These are phyloP conservation scores for Leishmania major DNA, from an alignment of 208 protist genomes.

Conservation along the genomic window DNA sequence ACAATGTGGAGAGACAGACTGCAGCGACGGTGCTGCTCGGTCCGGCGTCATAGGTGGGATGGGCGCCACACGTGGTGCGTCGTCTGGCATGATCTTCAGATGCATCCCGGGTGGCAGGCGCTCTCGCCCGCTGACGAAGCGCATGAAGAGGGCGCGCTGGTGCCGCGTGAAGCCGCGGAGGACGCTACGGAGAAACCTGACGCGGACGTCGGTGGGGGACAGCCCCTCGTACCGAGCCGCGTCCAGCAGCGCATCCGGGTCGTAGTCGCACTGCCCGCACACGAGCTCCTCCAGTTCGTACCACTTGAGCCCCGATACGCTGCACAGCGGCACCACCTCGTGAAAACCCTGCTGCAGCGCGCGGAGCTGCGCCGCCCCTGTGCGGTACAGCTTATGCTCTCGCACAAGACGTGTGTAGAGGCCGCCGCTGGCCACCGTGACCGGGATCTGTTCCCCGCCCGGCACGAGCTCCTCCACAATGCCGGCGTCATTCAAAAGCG, in stretches of 20 bases:
- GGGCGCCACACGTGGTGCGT: constrained; percentile 1
- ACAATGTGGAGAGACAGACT: neutral
- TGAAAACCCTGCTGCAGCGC: constrained; percentile 88
- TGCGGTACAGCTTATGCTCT: constrained; percentile 54
- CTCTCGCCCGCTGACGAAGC: constrained; percentile 92
- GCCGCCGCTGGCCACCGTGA: constrained; percentile 59
- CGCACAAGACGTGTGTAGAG: constrained; percentile 67
- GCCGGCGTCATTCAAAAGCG: constrained; percentile 53
- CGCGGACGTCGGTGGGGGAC: constrained; percentile 45
- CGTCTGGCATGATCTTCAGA: constrained; percentile 84
- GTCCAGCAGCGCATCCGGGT: constrained; percentile 86
- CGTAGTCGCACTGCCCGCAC: constrained; percentile 90
- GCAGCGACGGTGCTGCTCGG: neutral
- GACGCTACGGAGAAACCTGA: constrained; percentile 82
- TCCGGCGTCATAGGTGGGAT: constrained; percentile 16
- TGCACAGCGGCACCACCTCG: constrained; percentile 77
- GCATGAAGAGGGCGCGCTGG: constrained; percentile 87
- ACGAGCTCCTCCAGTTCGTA: constrained; percentile 91
- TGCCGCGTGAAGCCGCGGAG: constrained; percentile 79
- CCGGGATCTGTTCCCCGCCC: constrained; percentile 52
- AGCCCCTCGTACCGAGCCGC: constrained; percentile 83
- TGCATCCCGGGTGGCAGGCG: constrained; percentile 76
- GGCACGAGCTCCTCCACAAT: constrained; percentile 59
- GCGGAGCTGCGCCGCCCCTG: constrained; percentile 49
- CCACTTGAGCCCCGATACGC: constrained; percentile 82